Conservation (phyloP, 768 basidiomycete genomes). For the Kwoniella sp. region DNA sequence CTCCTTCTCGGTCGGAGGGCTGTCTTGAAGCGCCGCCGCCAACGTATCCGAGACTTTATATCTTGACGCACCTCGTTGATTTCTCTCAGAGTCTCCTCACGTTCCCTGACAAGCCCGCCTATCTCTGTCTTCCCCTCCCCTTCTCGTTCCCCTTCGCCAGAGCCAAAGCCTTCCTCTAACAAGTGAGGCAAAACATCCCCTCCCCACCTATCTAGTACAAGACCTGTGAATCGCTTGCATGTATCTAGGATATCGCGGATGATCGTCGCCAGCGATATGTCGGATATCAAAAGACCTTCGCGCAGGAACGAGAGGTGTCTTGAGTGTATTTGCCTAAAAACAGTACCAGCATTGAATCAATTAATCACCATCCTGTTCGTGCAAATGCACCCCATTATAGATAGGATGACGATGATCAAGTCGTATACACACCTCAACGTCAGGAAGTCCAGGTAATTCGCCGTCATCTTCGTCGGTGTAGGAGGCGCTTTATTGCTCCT, state of each 20-base stretch:
- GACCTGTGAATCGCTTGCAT: constrained; percentile 82
- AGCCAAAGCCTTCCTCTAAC: constrained; percentile 72
- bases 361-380: no score
- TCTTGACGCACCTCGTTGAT: constrained; percentile 67
- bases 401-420: no score
- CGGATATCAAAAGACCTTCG: constrained; percentile 76
- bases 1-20: no score
- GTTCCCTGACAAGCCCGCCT: constrained; percentile 72
- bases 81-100: constrained; percentile 69
- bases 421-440: constrained; percentile 62
- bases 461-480: constrained; percentile 23
- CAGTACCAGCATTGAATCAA: no score
- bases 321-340: constrained; percentile 70
- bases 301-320: constrained; percentile 77
- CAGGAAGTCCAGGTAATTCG: constrained; percentile 73
- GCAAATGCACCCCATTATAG: no score
- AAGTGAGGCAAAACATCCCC: constrained; percentile 84
- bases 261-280: constrained; percentile 64
- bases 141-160: constrained; percentile 58
- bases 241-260: constrained; percentile 75
- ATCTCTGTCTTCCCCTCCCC: constrained; percentile 56
- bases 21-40: no score
- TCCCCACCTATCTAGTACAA: constrained; percentile 82
- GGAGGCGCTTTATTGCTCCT: constrained; percentile 30
- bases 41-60: no score